Base-by-base conservation (phyloP, 257 asterid species). In the Mitragyna speciosa region DNA sequence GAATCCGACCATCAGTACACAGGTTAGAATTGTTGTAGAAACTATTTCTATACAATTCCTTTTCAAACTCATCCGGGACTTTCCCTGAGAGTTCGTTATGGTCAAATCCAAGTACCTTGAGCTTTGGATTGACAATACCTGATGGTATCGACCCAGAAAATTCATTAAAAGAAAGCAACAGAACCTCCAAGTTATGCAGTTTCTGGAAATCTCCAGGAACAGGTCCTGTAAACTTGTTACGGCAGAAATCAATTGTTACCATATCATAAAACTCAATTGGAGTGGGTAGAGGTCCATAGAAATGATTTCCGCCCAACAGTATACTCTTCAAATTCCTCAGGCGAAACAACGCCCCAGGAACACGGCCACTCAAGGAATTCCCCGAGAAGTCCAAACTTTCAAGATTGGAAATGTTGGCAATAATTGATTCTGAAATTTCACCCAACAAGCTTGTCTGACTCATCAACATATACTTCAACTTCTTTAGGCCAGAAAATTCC, bases 181-280 rank as follows among this genome's bases (percentile, higher is more conserved):
- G 73, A 49, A 80, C 12, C 79, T 87, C 82, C 77, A 94, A 43
- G 0, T 84, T 84, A 8, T 82, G 65, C 83, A 89, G 74, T 81
- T 89, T 89, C 17, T 91, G 94, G 33, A 94, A 43, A 79, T 86
- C 93, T 71, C 79, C 90, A 0, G 98, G 96, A 51, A 94, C 4
- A 36, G 39, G 39, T 36, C 39, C 39, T 4, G 39, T 36, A 36
- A 36, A 36, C 39, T 36, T 74, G 78, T 91, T 91, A 81, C 64
- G 73, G 17, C 92, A 72, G 24, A 93, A 71, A 82, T 93, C 97
- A 70, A 90, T 1, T 15, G 85, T 90, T 0, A 70, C 80, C 89
- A 93, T 31, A 9, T 80, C 77, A 64, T 86, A 54, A 0, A 88
- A 84, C 31, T 84, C 86, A 36, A 89, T 83, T 77, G 39, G 78